Evolutionary conservation across 306 rosid genomes (phyloP), one percentile per base, ranked within the genome.

Genomic region (Lagenaria siceraria): DNA sequence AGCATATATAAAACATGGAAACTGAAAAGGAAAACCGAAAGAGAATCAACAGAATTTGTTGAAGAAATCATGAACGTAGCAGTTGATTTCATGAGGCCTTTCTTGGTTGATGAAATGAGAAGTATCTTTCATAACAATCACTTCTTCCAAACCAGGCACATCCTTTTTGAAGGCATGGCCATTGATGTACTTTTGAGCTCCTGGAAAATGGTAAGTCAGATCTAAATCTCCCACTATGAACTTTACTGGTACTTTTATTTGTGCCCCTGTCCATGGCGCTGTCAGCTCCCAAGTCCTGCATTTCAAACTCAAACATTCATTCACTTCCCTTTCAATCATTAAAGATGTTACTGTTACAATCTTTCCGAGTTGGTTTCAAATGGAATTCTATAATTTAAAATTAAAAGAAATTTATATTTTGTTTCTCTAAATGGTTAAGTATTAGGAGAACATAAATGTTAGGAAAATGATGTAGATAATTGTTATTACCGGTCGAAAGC

Each of bases 101-200:
- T 64, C 72, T 64, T 64, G 72, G 72, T 64, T 64, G 48, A 64
- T 64, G 48, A 64, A 64, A 38, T 64, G 72, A 10, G 72, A 64
- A 31, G 72, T 1, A 25, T 35, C 49, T 35, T 19, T 1, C 7
- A 64, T 35, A 3, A 64, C 72, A 8, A 64, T 10, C 4, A 64
- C 72, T 64, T 64, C 49, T 19, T 64, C 72, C 72, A 64, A 64
- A 64, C 43, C 40, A 18, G 72, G 72, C 8, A 64, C 72, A 2
- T 64, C 72, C 25, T 11, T 64, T 64, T 19, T 35, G 46, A 64
- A 64, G 6, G 48, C 48, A 6, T 9, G 49, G 14, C 48, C 48
- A 10, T 64, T 4, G 24, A 64, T 31, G 25, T 64, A 64, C 5
- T 64, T 2, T 19, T 35, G 40, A 33, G 15, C 72, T 36, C 72